A percentile compares a stretch with the other conserved stretches of the same genome.
Conservation (phyloP, 352 stramenopile species). For the Globisporangium middletonii region DNA sequence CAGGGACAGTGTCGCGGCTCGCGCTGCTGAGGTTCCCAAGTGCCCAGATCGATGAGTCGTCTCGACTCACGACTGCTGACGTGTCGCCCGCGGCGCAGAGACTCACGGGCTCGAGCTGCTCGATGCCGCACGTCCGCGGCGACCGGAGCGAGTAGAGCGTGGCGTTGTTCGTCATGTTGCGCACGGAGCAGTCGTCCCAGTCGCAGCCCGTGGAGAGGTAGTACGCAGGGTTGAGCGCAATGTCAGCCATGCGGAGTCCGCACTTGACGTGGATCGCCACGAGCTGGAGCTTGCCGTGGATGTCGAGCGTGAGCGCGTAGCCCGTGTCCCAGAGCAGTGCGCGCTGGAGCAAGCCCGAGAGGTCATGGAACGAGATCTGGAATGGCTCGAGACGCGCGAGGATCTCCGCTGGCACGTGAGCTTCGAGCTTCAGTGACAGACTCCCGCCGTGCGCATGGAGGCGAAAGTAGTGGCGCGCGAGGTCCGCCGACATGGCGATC, state of each 20-base stretch:
- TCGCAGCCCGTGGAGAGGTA: constrained; percentile 10
- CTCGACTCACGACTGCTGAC: not conserved
- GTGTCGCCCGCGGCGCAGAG: constrained; percentile 8
- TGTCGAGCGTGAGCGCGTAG: constrained; percentile 37
- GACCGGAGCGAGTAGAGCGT: constrained; percentile 11
- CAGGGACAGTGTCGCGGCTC: not conserved
- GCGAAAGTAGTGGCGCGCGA: constrained; percentile 5
- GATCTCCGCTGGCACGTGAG: constrained; percentile 32
- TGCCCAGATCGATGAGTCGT: constrained; percentile 17
- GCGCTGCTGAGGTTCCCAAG: constrained; percentile 14
- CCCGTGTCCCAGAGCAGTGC: constrained; percentile 68
- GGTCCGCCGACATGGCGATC: constrained; percentile 1
- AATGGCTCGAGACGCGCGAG: constrained; percentile 6
- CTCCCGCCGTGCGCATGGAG: not conserved
- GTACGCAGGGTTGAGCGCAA: constrained; percentile 29
- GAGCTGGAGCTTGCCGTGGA: constrained; percentile 21
- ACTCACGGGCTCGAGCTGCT: constrained; percentile 9
- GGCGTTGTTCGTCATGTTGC: constrained; percentile 11
- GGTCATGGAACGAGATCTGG: constrained; percentile 9
- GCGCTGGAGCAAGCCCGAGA: constrained; percentile 61
- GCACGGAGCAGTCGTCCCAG: constrained; percentile 13
- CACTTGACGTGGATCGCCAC: constrained; percentile 37
- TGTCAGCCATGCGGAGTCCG: constrained; percentile 44
- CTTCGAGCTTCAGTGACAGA: constrained; percentile 6
- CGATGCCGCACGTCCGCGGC: constrained; percentile 1